Conservation (phyloP, 2,329 filamentous ascomycete species). For the Ciborinia camelliae region DNA sequence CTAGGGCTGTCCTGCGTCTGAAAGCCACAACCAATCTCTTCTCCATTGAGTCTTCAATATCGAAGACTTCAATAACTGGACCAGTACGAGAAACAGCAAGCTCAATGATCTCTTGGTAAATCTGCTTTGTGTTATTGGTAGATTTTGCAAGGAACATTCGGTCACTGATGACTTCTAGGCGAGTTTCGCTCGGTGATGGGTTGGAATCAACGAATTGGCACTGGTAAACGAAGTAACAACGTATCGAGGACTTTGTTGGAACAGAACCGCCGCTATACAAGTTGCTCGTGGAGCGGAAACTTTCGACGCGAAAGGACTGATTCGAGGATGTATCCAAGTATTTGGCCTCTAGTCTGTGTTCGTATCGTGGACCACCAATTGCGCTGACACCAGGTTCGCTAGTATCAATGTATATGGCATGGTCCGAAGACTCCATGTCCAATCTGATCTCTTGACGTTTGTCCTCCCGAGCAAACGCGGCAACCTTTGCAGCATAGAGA, state of each 20-base stretch:
- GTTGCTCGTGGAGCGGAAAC: conserved; percentile 85
- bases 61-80: conserved; percentile 96
- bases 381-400: conserved; percentile 81
- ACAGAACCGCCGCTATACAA: conserved; percentile 58
- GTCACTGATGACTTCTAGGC: conserved; percentile 88
- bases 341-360: conserved; percentile 90
- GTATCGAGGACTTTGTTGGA: conserved; percentile 74
- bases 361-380: conserved; percentile 80
- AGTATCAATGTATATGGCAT: conserved; percentile 98
- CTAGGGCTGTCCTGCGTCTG: conserved; percentile 85
- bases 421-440: conserved; percentile 91
- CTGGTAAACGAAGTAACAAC: conserved; percentile 99
- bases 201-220: conserved; percentile 80
- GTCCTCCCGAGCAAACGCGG: conserved; percentile 87
- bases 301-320: conserved; percentile 86
- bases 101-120: conserved; percentile 92
- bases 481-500: conserved; percentile 94
- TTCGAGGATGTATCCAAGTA: conserved; percentile 78
- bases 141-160: conserved; percentile 94
- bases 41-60: conserved; percentile 86
- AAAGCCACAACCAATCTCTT: conserved; percentile 94
- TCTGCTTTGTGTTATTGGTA: conserved; percentile 88
- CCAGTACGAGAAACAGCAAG: conserved; percentile 80
- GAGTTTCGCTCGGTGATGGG: conserved; percentile 74
- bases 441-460: conserved; percentile 91